Evolutionary conservation across 768 basidiomycete genomes (phyloP), one percentile per base, ranked within the genome.

Genomic region (Leccinum olivaceopallidum): DNA sequence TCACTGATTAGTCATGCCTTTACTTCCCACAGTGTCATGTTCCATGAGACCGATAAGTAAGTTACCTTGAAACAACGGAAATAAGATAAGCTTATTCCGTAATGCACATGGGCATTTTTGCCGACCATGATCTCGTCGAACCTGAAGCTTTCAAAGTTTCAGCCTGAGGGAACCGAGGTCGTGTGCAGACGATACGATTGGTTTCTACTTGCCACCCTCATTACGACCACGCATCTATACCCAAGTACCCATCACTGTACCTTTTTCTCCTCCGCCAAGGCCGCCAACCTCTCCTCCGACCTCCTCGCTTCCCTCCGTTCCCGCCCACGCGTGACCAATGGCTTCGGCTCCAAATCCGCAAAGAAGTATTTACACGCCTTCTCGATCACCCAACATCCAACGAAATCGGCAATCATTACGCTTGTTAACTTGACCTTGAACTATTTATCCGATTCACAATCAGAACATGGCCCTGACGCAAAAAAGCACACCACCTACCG

Each of bases 381-480:
- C 72, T 99, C 95, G 53, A 97, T 82, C 52, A 87, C 66, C 83
- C 85, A 98, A 69, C 95, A 98, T 0, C 92, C 94, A 6, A 74
- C 84, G 64, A 97, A 97, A 76, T 99, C 97, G 53, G 87, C 72
- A 30, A 91, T 67, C 97, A 99, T 99, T 49, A 86, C 81, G 10
- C 77, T 63, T 0, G 93, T 94, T 63, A 99, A 74, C 60, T 81
- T 83, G 67, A 89, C 56, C 72, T 89, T 92, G 84, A 99, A 99
- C 94, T 96, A 61, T 2, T 36, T 6, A 20, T 47, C 44, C 30
- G 12, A 12, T 20, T 4, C 20, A 49, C 24, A 37, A 47, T 47
- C 20, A 42, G n/a, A 47, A 47, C 10, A 42, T n/a, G 7, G 5
- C 12, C 14, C 2, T 50, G 18, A 13, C 7, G 28, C 28, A n/a